Percentiles rank a stretch among this genome's conserved stretches.
phyloP scores from a whole-genome alignment of 257 asterid species.

The Lycium ferocissimum region DNA sequence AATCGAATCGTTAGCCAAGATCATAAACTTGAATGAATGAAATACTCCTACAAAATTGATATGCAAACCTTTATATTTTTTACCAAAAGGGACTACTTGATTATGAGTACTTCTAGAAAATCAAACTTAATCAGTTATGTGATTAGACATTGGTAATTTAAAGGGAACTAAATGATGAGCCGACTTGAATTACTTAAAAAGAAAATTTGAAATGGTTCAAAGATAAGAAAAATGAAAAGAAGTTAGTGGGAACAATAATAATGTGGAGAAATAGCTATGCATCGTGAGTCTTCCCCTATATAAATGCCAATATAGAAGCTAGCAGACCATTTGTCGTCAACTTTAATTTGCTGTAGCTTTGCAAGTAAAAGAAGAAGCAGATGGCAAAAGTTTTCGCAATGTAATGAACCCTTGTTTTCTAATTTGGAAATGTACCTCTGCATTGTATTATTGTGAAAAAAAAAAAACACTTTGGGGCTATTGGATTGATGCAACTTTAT shows the following conservation, averaged over 20 bases:
- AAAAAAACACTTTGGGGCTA: not conserved
- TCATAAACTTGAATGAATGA: too few species aligned
- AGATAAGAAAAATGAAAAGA: not conserved
- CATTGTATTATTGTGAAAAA: conserved; percentile 16
- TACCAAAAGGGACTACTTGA: too few species aligned
- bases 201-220: not conserved
- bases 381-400: not conserved
- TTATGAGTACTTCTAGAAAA: too few species aligned
- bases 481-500: not conserved
- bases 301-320: conserved; percentile 22
- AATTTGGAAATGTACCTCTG: not conserved
- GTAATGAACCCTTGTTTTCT: not conserved
- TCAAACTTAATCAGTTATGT: too few species aligned
- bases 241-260: conserved; percentile 19
- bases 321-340: not conserved
- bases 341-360: not conserved
- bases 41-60: too few species aligned
- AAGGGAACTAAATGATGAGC: not conserved
- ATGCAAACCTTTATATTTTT: too few species aligned
- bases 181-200: not conserved
- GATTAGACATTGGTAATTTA: not conserved
- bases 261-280: not conserved
- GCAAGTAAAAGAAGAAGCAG: not conserved
- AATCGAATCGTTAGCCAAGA: too few species aligned
- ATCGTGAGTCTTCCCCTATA: not conserved